Percentiles rank a stretch among this genome's conserved stretches.
Conservation (phyloP, 345 rosid species). For the Moringa oleifera region DNA sequence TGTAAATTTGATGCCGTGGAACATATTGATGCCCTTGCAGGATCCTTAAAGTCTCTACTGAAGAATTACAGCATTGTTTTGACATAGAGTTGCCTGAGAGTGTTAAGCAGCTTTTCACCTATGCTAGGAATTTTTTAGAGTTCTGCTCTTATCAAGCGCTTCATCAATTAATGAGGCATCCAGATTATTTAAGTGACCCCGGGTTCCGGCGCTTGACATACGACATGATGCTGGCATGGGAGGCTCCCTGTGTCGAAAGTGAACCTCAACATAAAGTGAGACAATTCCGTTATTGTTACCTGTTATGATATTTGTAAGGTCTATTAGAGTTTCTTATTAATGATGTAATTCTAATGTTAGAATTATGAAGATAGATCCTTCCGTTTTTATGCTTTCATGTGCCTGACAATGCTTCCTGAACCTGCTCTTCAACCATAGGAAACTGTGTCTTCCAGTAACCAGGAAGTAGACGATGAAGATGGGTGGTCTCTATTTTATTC, state of each 20-base stretch:
- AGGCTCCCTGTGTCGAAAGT: constrained; percentile 48
- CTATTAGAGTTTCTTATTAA: neutral
- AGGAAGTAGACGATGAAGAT: constrained; percentile 64
- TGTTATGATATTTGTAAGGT: constrained; percentile 10
- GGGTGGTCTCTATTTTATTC: constrained; percentile 75
- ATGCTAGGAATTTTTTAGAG: constrained; percentile 72
- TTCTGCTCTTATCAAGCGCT: constrained; percentile 79
- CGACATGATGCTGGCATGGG: constrained; percentile 99
- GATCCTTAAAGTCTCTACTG: constrained; percentile 58
- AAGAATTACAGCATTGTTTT: constrained; percentile 62
- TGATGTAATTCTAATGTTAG: neutral
- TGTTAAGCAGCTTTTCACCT: constrained; percentile 60
- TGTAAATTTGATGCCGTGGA: neutral
- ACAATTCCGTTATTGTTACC: neutral
- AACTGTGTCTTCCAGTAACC: constrained; percentile 30
- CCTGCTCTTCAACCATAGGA: constrained; percentile 41
- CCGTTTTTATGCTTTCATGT: neutral
- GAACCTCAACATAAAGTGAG: constrained; percentile 48
- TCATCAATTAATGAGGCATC: constrained; percentile 29
- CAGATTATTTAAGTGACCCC: constrained; percentile 64
- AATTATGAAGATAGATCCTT: neutral
- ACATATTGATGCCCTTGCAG: constrained; percentile 23
- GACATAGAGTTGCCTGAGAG: constrained; percentile 74
- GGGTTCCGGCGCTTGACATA: constrained; percentile 73
- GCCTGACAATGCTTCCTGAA: constrained; percentile 15